phyloP scores from a whole-genome alignment of 139 green algal genomes.

The Protoeuglena noctilucae region DNA sequence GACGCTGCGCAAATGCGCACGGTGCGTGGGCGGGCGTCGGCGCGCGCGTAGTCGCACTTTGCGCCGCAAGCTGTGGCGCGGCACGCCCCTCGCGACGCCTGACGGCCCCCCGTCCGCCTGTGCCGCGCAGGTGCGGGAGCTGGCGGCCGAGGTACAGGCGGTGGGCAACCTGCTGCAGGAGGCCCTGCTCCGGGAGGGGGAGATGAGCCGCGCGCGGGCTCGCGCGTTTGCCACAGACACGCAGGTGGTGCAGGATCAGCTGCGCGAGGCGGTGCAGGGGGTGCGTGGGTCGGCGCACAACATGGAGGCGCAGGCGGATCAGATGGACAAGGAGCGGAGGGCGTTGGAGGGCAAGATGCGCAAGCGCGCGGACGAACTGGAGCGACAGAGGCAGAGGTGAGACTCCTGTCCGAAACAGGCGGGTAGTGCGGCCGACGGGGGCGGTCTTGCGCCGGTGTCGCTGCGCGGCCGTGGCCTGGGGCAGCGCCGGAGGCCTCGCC shows the following conservation, averaged over 20 bases:
- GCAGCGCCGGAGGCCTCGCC: too few species aligned
- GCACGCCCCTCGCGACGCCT: background rate
- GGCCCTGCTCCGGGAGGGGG: slow-evolving; percentile 34
- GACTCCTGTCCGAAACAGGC: too few species aligned
- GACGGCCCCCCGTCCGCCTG: slow-evolving; percentile 19
- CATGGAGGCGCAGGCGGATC: slow-evolving; percentile 32
- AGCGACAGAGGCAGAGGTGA: slow-evolving; percentile 62
- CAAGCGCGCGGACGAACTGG: slow-evolving; percentile 44
- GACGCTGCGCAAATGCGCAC: too few species aligned
- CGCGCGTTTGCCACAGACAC: slow-evolving; percentile 40
- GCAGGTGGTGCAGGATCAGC: slow-evolving; percentile 33
- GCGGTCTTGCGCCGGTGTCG: too few species aligned
- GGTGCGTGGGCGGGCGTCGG: too few species aligned
- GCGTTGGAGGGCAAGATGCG: slow-evolving; percentile 44
- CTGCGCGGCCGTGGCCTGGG: too few species aligned
- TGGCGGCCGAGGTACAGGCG: too few species aligned
- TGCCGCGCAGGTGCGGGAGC: too few species aligned
- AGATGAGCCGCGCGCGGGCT: slow-evolving; percentile 32
- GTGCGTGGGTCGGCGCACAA: background rate
- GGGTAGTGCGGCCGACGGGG: too few species aligned
- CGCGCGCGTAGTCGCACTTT: background rate
- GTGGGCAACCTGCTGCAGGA: slow-evolving; percentile 49
- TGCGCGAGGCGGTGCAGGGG: background rate
- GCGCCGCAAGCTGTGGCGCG: background rate
- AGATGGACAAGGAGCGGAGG: slow-evolving; percentile 37